Conservation (phyloP, 2,329 filamentous ascomycete genomes). For the Monosporascus ibericus region DNA sequence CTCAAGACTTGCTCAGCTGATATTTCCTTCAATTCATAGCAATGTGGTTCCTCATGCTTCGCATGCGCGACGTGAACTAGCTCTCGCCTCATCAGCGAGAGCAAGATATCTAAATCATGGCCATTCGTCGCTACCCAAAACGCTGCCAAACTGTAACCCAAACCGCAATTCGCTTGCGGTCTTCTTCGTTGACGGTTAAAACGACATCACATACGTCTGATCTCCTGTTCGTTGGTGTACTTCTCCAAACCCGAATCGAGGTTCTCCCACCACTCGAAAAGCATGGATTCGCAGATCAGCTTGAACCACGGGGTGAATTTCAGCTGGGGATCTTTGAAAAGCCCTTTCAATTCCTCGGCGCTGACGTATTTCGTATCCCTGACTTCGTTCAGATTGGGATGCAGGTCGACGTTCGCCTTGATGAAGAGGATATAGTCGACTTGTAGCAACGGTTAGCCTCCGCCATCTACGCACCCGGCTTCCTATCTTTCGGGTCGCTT, state of each 20-base stretch:
- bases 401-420: constrained; percentile 81
- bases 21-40: not conserved
- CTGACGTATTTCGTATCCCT: constrained; percentile 79
- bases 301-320: constrained; percentile 99
- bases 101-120: not conserved
- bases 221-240: constrained; percentile 79
- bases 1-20: not conserved
- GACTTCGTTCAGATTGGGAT: constrained; percentile 83
- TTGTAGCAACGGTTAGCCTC: constrained; percentile 11
- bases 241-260: constrained; percentile 76
- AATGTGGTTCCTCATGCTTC: not conserved
- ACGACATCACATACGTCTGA: constrained; percentile 67
- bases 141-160: not conserved
- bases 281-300: constrained; percentile 94
- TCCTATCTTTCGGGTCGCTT: constrained; percentile 28
- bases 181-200: not conserved
- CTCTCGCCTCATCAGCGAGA: not conserved
- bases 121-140: not conserved
- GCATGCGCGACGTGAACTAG: not conserved
- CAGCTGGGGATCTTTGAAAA: constrained; percentile 74
- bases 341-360: constrained; percentile 71
- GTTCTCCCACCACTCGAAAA: constrained; percentile 95
- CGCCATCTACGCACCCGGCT: not conserved
- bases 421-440: constrained; percentile 99
- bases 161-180: not conserved